These are phyloP conservation scores for Steccherinum ochraceum DNA, from an alignment of 768 basidiomycete species.

Conservation along the genomic window DNA sequence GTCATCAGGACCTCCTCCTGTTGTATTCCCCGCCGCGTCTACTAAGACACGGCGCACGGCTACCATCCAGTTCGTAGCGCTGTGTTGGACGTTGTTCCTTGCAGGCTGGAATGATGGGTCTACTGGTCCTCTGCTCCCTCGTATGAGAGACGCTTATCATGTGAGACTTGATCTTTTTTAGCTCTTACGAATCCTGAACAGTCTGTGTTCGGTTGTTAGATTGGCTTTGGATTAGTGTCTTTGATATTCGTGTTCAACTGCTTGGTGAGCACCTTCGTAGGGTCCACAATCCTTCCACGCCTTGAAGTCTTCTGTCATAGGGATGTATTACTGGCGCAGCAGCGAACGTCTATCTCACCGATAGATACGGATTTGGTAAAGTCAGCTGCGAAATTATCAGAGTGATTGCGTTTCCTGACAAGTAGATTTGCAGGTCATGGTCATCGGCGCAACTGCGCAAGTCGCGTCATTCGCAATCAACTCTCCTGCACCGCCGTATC, in stretches of 20 bases:
- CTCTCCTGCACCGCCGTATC: conserved; percentile 55
- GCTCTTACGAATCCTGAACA: neutral
- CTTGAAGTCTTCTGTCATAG: conserved; percentile 22
- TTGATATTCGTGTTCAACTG: conserved; percentile 52
- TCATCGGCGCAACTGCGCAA: conserved; percentile 43
- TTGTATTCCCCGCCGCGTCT: conserved; percentile 5
- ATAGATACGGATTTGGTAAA: conserved; percentile 42
- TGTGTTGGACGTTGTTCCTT: conserved; percentile 54
- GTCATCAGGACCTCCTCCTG: conserved; percentile 1
- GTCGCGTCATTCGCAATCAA: conserved; percentile 48
- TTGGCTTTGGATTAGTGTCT: conserved; percentile 49
- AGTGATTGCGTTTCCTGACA: no score
- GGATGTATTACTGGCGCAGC: conserved; percentile 43
- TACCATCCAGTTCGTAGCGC: conserved; percentile 42
- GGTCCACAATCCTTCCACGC: neutral
- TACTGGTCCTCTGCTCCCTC: conserved; percentile 67
- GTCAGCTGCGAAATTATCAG: conserved; percentile 21
- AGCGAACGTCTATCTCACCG: conserved; percentile 40
- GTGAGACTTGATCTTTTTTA: no score
- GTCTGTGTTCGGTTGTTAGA: conserved; percentile 23
- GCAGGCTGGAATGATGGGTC: conserved; percentile 78
- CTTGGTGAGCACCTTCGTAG: conserved; percentile 24
- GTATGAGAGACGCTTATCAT: conserved; percentile 54
- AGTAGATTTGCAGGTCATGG: conserved; percentile 29
- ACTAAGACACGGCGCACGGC: conserved; percentile 12